Percentiles rank a stretch among this genome's conserved stretches.
These are phyloP conservation scores for Butyriboletus loyo DNA, from an alignment of 768 basidiomycete genomes.

Conservation along the genomic window DNA sequence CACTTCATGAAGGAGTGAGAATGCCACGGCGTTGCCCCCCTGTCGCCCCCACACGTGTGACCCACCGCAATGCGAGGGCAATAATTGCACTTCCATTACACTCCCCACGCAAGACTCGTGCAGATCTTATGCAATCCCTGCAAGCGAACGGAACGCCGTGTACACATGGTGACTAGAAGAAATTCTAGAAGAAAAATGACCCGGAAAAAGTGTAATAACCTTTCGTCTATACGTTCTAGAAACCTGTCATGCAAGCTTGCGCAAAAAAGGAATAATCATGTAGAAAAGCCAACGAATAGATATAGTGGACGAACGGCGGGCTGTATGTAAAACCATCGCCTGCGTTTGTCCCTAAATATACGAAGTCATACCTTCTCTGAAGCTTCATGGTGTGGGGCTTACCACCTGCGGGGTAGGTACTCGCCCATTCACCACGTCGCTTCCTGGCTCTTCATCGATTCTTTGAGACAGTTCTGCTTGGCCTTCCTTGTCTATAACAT, in stretches of 20 bases:
- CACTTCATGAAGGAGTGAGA: not conserved
- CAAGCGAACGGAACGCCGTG: conserved; percentile 14
- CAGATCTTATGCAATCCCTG: conserved; percentile 8
- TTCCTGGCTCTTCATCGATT: conserved; percentile 38
- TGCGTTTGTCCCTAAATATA: conserved; percentile 26
- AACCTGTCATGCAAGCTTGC: conserved; percentile 24
- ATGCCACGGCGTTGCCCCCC: conserved; percentile 2
- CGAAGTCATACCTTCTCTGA: conserved; percentile 31
- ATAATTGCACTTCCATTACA: conserved; percentile 17
- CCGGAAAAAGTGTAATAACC: conserved; percentile 9
- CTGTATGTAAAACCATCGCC: conserved; percentile 24
- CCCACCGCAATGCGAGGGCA: conserved; percentile 5
- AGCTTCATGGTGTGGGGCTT: conserved; percentile 33
- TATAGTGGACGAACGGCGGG: conserved; percentile 20
- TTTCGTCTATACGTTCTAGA: conserved; percentile 25
- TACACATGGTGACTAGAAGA: conserved; percentile 11
- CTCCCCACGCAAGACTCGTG: conserved; percentile 15
- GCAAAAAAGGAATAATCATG: conserved; percentile 39
- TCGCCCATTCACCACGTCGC: conserved; percentile 38
- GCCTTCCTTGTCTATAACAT: conserved; percentile 33
- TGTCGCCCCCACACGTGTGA: conserved; percentile 1
- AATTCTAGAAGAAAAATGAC: conserved; percentile 14
- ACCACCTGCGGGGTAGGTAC: conserved; percentile 35
- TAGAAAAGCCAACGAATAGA: conserved; percentile 36
- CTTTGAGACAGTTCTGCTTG: conserved; percentile 34